Percentiles rank a stretch among this genome's conserved stretches.
Conservation (phyloP, 768 basidiomycete species). For the Coprinellus micaceus region DNA sequence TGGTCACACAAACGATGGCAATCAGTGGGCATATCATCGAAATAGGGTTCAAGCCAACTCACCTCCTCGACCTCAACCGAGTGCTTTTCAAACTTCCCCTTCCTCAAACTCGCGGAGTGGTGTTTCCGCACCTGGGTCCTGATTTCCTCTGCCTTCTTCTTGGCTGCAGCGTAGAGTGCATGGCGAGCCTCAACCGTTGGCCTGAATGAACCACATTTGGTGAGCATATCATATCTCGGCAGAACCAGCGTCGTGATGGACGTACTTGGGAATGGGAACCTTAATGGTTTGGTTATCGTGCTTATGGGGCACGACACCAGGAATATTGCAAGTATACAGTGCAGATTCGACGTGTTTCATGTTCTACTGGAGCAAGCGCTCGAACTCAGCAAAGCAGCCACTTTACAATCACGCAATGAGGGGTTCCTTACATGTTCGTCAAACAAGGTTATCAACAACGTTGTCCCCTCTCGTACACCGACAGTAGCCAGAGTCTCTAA, state of each 20-base stretch:
- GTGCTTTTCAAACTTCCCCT: slow-evolving; percentile 64
- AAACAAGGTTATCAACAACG: slow-evolving; percentile 70
- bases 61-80: slow-evolving; percentile 72
- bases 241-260: not conserved
- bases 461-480: slow-evolving; percentile 74
- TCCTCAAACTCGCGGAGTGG: slow-evolving; percentile 64
- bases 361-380: slow-evolving; percentile 48
- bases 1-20: not conserved
- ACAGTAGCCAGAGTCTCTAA: slow-evolving; percentile 78
- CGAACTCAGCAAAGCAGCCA: slow-evolving; percentile 17
- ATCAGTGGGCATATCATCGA: not conserved
- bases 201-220: slow-evolving; percentile 34
- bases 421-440: slow-evolving; percentile 62
- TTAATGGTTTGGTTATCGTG: slow-evolving; percentile 69
- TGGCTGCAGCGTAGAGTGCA: slow-evolving; percentile 50
- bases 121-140: slow-evolving; percentile 72
- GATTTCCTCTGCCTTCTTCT: slow-evolving; percentile 68
- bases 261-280: slow-evolving; percentile 77
- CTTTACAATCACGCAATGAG: not conserved
- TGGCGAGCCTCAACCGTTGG: slow-evolving; percentile 73
- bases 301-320: slow-evolving; percentile 68
- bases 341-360: slow-evolving; percentile 73
- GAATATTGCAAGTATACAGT: slow-evolving; percentile 71
- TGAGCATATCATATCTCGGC: not conserved
- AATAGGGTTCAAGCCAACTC: slow-evolving; percentile 16